Percentiles rank a stretch among this genome's conserved stretches.
Conservation (phyloP, 768 basidiomycete genomes). For the Pleurotus citrinopileatus region DNA sequence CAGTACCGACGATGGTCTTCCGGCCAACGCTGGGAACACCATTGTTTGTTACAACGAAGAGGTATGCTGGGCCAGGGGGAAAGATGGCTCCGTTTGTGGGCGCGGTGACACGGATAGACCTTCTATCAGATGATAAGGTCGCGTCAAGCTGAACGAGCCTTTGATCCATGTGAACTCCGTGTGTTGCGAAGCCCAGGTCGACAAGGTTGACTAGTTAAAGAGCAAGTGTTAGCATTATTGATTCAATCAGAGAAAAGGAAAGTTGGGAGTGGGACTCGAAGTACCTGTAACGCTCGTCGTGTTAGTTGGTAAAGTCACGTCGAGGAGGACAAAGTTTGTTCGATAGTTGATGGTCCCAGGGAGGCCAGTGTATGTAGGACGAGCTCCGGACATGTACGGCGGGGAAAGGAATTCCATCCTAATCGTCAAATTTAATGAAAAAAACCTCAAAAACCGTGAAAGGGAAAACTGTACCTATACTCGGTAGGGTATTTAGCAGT, state of each 20-base stretch:
- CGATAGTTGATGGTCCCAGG: slow-evolving; percentile 36
- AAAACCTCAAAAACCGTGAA: not conserved
- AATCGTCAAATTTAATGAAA: not conserved
- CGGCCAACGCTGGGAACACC: slow-evolving; percentile 30
- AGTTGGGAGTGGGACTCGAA: not conserved
- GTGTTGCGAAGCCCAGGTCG: slow-evolving; percentile 41
- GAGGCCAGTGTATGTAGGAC: slow-evolving; percentile 31
- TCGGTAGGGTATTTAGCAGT: slow-evolving; percentile 25
- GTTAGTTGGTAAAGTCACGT: slow-evolving; percentile 27
- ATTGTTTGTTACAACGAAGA: slow-evolving; percentile 31
- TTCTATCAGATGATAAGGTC: slow-evolving; percentile 25
- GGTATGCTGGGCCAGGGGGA: slow-evolving; percentile 36
- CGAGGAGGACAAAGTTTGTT: slow-evolving; percentile 30
- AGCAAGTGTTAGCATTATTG: not conserved
- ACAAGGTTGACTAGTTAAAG: slow-evolving; percentile 30
- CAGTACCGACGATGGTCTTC: slow-evolving; percentile 35
- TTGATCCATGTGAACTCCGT: slow-evolving; percentile 38
- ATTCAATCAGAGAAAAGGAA: not conserved
- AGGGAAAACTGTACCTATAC: slow-evolving; percentile 22
- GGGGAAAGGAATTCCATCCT: slow-evolving; percentile 40
- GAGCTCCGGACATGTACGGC: slow-evolving; percentile 35
- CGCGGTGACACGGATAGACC: slow-evolving; percentile 28
- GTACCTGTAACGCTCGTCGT: slow-evolving; percentile 26
- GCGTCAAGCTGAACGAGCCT: slow-evolving; percentile 35
- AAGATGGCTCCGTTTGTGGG: slow-evolving; percentile 35